Evolutionary conservation across 192 early-diverging fungal species (phyloP), one percentile per base, ranked within the genome.

Genomic region (Powellomyces hirtus): DNA sequence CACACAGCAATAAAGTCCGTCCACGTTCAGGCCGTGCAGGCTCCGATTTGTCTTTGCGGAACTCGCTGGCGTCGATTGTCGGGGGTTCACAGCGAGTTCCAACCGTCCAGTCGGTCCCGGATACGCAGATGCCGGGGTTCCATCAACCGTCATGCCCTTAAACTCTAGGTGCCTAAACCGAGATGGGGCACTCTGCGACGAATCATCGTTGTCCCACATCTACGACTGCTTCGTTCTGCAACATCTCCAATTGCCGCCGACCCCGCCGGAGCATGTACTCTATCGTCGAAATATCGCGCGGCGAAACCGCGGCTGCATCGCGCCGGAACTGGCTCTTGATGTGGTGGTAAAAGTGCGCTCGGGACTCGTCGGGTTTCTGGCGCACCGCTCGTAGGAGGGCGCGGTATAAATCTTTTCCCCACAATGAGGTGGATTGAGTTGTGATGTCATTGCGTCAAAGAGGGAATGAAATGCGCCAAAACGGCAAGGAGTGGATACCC

Each of bases 251-350:
- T 36, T 69, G 65, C 40, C 59, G 7, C 56, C 57, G 49, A 14
- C 73, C 73, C 2, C 59, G 27, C 36, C 73, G 27, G 4, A 74
- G 20, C 61, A 74, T 30, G 68, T 61, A 74, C 52, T 74, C 73
- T 18, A 74, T 74, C 8, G 73, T 70, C 31, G 61, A 59, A 4
- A 74, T 61, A 34, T 74, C 73, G 31, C 53, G 18, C 18, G 10
- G 16, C 13, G 65, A 45, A 11, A 74, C 61, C 7, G 56, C 26
- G 1, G 64, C 51, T 2, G 66, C 66, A 30, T 74, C 46, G 0
- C 49, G 40, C 42, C 73, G 34, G 45, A 74, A 74, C 34, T 69
- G 46, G 29, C 22, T 26, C 16, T 18, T 20, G 26, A 69, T 57
- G 33, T 61, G 46, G 26, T 14, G 10, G 8, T 63, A 33, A 22